A percentile compares a stretch with the other conserved stretches of the same genome.
Evolutionary conservation across 1,284 basidiomycete genomes (phyloP).

Genomic region (Stygiomarasmius scandens): DNA sequence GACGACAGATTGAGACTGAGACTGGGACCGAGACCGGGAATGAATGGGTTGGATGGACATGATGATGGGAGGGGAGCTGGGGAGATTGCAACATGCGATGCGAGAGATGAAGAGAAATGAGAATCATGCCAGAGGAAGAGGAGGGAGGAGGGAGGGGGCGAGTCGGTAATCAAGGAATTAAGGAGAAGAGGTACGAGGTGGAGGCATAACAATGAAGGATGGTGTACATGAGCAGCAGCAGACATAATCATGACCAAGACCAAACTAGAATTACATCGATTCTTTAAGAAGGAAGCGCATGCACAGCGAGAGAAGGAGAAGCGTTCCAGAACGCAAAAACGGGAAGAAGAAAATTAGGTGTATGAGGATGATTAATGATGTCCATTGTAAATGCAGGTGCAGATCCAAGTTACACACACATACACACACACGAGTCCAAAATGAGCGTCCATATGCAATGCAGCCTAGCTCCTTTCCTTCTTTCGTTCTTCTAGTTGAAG

Average conservation of each 20-base stretch:
- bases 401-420: background rate
- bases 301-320: too few species aligned
- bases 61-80: background rate
- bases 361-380: background rate
- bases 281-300: too few species aligned
- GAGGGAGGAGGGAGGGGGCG: too few species aligned
- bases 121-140: background rate
- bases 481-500: conserved; percentile 31
- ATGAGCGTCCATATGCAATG: background rate
- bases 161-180: too few species aligned
- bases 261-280: too few species aligned
- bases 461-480: background rate
- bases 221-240: too few species aligned
- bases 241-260: too few species aligned
- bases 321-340: conserved; percentile 12
- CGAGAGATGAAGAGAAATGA: background rate
- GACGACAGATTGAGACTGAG: conserved; percentile 4
- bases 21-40: background rate
- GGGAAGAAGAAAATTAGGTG: background rate
- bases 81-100: background rate
- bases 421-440: background rate
- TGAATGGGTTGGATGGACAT: too few species aligned
- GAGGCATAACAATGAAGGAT: too few species aligned
- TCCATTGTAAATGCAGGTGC: background rate
- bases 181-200: too few species aligned